These are phyloP conservation scores for Cutaneotrichosporon arboriforme DNA, from an alignment of 1,284 basidiomycete genomes.

Conservation along the genomic window DNA sequence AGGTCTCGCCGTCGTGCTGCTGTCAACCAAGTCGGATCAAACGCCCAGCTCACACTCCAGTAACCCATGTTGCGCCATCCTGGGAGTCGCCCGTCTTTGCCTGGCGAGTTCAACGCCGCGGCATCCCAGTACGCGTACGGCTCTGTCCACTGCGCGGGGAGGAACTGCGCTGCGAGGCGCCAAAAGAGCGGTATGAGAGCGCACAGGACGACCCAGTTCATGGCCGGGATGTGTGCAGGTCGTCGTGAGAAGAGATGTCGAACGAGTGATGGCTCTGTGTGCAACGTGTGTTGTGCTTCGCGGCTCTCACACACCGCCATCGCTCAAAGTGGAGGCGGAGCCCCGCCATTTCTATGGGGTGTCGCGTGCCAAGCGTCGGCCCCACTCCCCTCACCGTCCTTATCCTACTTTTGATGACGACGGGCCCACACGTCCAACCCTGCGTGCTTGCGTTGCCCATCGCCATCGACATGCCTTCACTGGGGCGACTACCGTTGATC, in stretches of 20 bases:
- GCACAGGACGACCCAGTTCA: conserved; percentile 20
- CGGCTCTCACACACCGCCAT: too few relatives aligned
- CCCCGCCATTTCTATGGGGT: too few relatives aligned
- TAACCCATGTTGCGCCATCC: conserved; percentile 44
- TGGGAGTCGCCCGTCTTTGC: conserved; percentile 12
- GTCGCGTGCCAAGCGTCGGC: too few relatives aligned
- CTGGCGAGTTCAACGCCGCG: conserved; percentile 22
- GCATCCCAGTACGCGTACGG: conserved; percentile 36
- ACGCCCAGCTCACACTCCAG: conserved; percentile 23
- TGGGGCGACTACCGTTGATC: not conserved
- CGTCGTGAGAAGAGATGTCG: not conserved
- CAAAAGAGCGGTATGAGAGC: conserved; percentile 28
- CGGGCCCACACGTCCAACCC: too few relatives aligned
- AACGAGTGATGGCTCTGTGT: too few relatives aligned
- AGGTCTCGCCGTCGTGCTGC: conserved; percentile 34
- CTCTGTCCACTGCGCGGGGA: conserved; percentile 29
- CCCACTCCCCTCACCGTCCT: too few relatives aligned
- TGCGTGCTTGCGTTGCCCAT: too few relatives aligned
- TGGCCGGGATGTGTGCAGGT: not conserved
- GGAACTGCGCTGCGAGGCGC: conserved; percentile 19
- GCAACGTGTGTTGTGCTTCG: too few relatives aligned
- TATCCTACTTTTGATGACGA: too few relatives aligned
- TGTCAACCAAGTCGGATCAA: not conserved
- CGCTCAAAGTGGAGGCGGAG: too few relatives aligned
- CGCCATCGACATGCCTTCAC: too few relatives aligned